Evolutionary conservation across 345 rosid species (phyloP).

Genomic region (Euclidium syriacum): DNA sequence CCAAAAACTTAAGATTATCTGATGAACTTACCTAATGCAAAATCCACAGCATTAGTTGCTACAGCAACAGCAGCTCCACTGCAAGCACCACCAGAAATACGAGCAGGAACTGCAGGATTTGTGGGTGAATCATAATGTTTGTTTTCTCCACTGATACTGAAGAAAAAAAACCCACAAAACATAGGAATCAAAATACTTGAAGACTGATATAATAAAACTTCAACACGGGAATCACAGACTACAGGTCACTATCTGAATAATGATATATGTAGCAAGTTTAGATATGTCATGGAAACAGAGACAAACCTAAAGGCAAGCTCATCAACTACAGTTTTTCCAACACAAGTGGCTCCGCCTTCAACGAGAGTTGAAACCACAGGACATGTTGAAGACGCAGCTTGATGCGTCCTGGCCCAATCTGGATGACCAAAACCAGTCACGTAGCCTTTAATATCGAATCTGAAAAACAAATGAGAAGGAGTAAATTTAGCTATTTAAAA

Average conservation of each 20-base stretch:
- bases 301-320: slow-evolving; percentile 76
- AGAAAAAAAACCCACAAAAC: slow-evolving; percentile 23
- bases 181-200: not conserved
- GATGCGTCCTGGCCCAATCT: slow-evolving; percentile 81
- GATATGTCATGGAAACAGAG: not conserved
- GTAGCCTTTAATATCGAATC: slow-evolving; percentile 80
- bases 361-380: slow-evolving; percentile 64
- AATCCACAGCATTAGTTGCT: slow-evolving; percentile 80
- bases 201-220: not conserved
- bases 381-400: slow-evolving; percentile 54
- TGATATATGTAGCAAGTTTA: not conserved
- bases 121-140: slow-evolving; percentile 78
- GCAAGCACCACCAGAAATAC: slow-evolving; percentile 84
- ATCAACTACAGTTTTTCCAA: slow-evolving; percentile 86
- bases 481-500: not conserved
- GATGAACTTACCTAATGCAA: slow-evolving; percentile 58
- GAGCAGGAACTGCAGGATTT: slow-evolving; percentile 70
- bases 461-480: slow-evolving; percentile 28
- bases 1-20: not conserved
- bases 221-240: not conserved
- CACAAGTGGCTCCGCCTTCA: slow-evolving; percentile 93
- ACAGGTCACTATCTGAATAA: not conserved
- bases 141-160: slow-evolving; percentile 85
- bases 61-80: slow-evolving; percentile 97
- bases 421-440: slow-evolving; percentile 96